Evolutionary conservation across 495 filamentous ascomycete species (phyloP), one percentile per base, ranked within the genome.

Genomic region (Trichoderma reesei): DNA sequence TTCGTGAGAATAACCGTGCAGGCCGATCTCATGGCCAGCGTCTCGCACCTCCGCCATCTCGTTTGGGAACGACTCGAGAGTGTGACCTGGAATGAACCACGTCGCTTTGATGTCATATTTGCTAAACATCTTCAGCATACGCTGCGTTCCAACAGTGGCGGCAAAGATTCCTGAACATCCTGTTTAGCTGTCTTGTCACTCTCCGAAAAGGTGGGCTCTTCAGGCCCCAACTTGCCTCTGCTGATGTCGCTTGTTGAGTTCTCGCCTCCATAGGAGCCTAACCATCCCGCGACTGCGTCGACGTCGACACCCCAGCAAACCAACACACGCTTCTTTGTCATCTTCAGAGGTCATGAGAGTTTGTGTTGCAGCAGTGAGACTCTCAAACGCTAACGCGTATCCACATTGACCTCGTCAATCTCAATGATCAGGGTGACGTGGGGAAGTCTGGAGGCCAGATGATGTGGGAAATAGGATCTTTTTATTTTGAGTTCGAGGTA

Each of bases 71-170:
- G 73, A 90, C 65, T 93, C 89, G 16, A 93, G 81, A 0, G 84
- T 86, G 72, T 93, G 89, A 0, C 88, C 89, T 0, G 89, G 89
- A 65, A 93, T 91, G 73, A 93, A 92, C 86, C 87, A 92, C 7
- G 88, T 90, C 13, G 87, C 83, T 73, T 89, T 91, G 77, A 93
- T 93, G 64, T 86, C 83, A 79, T 91, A 88, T 71, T 90, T 90
- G 8, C 85, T 79, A 71, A 91, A 90, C 2, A 93, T 72, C 66
- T 88, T 90, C 9, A 93, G 80, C 3, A 93, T 75, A 9, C 89
- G 84, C 10, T 82, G 80, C 1, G 86, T 87, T 38, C 89, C 89
- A 41, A 90, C 78, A 7, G 87, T 88, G 39, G 88, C 89, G 38
- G 88, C 88, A 44, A 64, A 65, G 18, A 60, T 26, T 11, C 60